Percentiles rank a stretch among this genome's conserved stretches.
phyloP scores from a whole-genome alignment of 768 basidiomycete genomes.

The Amanita phalloides region DNA sequence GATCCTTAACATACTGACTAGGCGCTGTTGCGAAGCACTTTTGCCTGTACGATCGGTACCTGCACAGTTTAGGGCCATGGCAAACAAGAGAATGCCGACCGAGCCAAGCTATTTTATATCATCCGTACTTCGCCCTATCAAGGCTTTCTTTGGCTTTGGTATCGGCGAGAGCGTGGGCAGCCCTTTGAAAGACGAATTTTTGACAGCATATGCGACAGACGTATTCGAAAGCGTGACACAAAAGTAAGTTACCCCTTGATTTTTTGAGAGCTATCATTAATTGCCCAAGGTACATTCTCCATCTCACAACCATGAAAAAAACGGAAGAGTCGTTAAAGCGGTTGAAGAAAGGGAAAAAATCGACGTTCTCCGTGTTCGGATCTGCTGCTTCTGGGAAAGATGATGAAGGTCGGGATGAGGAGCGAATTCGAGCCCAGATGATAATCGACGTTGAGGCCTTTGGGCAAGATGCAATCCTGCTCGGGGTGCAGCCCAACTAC shows the following conservation, averaged over 20 bases:
- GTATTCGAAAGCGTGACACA: conserved; percentile 67
- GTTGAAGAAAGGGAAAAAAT: conserved; percentile 79
- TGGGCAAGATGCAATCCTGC: conserved; percentile 58
- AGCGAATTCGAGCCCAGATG: conserved; percentile 79
- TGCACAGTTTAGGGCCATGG: conserved; percentile 82
- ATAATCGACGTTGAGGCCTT: conserved; percentile 79
- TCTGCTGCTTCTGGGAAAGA: conserved; percentile 30
- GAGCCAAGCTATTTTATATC: conserved; percentile 85
- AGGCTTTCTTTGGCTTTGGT: conserved; percentile 60
- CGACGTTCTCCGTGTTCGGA: conserved; percentile 73
- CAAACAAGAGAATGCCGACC: conserved; percentile 56
- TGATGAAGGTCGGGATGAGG: conserved; percentile 77
- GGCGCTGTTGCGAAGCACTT: conserved; percentile 79
- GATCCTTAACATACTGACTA: conserved; percentile 59
- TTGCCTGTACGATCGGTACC: conserved; percentile 82
- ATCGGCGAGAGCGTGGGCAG: conserved; percentile 47
- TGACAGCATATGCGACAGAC: conserved; percentile 40
- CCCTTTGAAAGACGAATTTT: conserved; percentile 42
- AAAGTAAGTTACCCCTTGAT: conserved; percentile 27
- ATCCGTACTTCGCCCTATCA: conserved; percentile 71
- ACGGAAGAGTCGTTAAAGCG: conserved; percentile 83
- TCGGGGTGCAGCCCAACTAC: conserved; percentile 53
- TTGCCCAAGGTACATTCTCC: conserved; percentile 57
- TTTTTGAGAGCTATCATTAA: background rate
- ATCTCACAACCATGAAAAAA: conserved; percentile 79